Percentiles rank a stretch among this genome's conserved stretches.
phyloP scores from a whole-genome alignment of 2,329 filamentous ascomycete genomes.

The Zymoseptoria tritici region DNA sequence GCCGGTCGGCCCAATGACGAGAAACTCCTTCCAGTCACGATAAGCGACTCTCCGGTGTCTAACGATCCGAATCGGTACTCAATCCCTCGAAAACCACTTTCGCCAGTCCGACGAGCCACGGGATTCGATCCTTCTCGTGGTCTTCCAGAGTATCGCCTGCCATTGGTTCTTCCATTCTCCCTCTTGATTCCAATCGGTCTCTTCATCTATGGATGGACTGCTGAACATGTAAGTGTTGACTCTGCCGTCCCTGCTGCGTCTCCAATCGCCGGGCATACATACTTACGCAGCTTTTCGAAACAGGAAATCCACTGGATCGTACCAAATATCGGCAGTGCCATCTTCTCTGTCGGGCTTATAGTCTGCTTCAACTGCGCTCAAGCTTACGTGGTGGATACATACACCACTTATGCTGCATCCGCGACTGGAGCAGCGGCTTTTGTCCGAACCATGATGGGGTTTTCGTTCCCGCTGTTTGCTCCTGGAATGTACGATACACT shows the following conservation, averaged over 20 bases:
- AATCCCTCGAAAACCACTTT: slow-evolving; percentile 10
- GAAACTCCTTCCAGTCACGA: neutral
- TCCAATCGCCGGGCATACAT: neutral
- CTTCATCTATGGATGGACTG: slow-evolving; percentile 22
- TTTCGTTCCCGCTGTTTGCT: slow-evolving; percentile 45
- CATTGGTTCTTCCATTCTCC: slow-evolving; percentile 44
- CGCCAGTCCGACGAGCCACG: neutral
- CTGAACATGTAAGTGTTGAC: neutral
- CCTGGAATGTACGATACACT: slow-evolving; percentile 35
- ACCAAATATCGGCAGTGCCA: slow-evolving; percentile 18
- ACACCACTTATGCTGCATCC: slow-evolving; percentile 41
- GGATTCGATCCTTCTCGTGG: slow-evolving; percentile 26
- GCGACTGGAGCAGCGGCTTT: slow-evolving; percentile 44
- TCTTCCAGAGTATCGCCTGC: slow-evolving; percentile 35
- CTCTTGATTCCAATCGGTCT: slow-evolving; percentile 19
- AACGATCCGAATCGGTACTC: neutral
- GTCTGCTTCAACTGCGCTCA: slow-evolving; percentile 18
- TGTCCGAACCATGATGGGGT: slow-evolving; percentile 39
- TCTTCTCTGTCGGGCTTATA: slow-evolving; percentile 18
- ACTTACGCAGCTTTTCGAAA: neutral
- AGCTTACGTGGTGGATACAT: slow-evolving; percentile 41
- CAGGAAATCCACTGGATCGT: slow-evolving; percentile 20
- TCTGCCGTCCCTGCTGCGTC: neutral
- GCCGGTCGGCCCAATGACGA: neutral
- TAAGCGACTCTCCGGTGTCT: neutral